These are phyloP conservation scores for Tolypocladium capitatum DNA, from an alignment of 2,329 filamentous ascomycete genomes.

Conservation along the genomic window DNA sequence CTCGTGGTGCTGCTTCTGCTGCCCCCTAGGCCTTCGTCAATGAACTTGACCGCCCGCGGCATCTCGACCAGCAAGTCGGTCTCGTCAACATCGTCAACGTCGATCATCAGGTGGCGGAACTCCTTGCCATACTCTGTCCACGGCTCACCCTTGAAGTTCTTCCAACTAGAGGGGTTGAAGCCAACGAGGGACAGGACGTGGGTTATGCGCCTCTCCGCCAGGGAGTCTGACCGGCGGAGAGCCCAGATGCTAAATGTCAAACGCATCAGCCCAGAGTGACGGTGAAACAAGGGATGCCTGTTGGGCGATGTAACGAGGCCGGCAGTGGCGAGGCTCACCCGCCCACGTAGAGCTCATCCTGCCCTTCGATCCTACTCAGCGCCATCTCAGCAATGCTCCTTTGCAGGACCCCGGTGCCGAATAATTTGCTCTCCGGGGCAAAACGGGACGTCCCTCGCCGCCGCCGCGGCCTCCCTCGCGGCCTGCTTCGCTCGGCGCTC, in stretches of 20 bases:
- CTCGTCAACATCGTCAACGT: slow-evolving; percentile 84
- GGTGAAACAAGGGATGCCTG: neutral
- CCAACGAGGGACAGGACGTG: slow-evolving; percentile 78
- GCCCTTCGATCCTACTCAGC: slow-evolving; percentile 26
- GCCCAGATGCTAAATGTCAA: slow-evolving; percentile 56
- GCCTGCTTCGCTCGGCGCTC: neutral
- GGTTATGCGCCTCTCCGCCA: slow-evolving; percentile 65
- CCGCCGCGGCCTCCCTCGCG: neutral
- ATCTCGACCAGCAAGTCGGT: slow-evolving; percentile 77
- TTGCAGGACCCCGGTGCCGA: neutral
- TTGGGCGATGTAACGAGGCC: neutral
- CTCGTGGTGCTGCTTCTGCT: slow-evolving; percentile 8
- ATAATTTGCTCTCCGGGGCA: neutral
- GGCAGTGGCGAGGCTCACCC: slow-evolving; percentile 18
- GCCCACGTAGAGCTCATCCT: slow-evolving; percentile 26
- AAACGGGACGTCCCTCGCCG: neutral
- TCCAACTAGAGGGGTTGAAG: slow-evolving; percentile 26
- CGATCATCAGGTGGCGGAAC: slow-evolving; percentile 63
- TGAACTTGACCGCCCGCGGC: slow-evolving; percentile 66
- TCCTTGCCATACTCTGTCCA: slow-evolving; percentile 36
- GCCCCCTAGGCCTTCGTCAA: slow-evolving; percentile 48
- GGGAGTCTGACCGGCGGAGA: slow-evolving; percentile 55
- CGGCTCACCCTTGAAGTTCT: slow-evolving; percentile 34
- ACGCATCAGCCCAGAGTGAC: neutral
- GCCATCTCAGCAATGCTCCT: slow-evolving; percentile 24